Evolutionary conservation across 108 stramenopile genomes (phyloP).

Genomic region (Pseudonitzschia multiseries): DNA sequence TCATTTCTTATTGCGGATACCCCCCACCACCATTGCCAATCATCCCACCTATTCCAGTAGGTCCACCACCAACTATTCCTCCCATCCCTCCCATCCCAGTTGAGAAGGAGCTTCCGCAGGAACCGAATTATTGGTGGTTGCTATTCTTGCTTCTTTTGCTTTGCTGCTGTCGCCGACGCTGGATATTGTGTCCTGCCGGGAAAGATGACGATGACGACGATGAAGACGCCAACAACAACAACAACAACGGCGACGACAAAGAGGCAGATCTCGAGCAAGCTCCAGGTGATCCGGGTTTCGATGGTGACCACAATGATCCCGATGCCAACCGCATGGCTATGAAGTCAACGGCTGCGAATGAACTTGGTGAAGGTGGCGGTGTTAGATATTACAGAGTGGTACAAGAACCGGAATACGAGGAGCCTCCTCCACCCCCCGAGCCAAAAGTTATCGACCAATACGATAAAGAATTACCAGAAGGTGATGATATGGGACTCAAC

Average conservation of each 20-base stretch:
- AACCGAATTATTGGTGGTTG: constrained; percentile 17
- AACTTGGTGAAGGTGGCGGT: constrained; percentile 28
- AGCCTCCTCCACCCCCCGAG: constrained; percentile 21
- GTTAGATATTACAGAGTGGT: constrained; percentile 28
- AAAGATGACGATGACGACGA: constrained; percentile 32
- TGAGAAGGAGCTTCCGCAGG: background rate
- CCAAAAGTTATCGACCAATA: constrained; percentile 35
- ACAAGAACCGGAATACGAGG: constrained; percentile 44
- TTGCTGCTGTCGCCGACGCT: constrained; percentile 33
- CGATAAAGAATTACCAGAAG: constrained; percentile 24
- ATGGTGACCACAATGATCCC: constrained; percentile 23
- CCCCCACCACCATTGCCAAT: constrained; percentile 24
- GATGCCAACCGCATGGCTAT: constrained; percentile 24
- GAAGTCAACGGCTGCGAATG: constrained; percentile 16
- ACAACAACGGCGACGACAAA: constrained; percentile 28
- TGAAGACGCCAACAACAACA: constrained; percentile 15
- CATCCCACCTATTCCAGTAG: constrained; percentile 10
- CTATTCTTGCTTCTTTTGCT: constrained; percentile 18
- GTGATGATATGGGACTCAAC: constrained; percentile 28
- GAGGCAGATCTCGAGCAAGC: constrained; percentile 22
- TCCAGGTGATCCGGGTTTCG: constrained; percentile 11
- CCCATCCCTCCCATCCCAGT: constrained; percentile 9
- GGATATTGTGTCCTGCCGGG: constrained; percentile 29
- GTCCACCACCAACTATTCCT: constrained; percentile 4
- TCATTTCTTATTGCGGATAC: constrained; percentile 35